These are phyloP conservation scores for Pseudomonodictys pantanalensis DNA, from an alignment of 495 filamentous ascomycete species.

Conservation along the genomic window DNA sequence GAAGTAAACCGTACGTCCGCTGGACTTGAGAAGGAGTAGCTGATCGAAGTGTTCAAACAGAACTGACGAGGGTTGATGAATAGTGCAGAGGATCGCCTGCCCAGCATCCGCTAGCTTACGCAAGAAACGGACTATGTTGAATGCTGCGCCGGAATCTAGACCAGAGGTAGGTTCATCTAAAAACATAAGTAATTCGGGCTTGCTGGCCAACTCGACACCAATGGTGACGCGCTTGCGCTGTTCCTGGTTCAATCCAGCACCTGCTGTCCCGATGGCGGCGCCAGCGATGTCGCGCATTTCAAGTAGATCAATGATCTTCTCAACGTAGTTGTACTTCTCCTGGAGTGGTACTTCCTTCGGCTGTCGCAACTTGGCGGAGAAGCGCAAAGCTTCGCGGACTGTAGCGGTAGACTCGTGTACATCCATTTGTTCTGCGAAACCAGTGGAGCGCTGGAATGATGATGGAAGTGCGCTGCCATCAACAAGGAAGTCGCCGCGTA, in stretches of 20 bases:
- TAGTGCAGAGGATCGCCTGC: constrained; percentile 71
- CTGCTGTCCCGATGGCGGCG: constrained; percentile 52
- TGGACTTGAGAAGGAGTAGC: constrained; percentile 63
- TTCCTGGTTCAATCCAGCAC: constrained; percentile 55
- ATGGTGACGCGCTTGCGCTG: constrained; percentile 66
- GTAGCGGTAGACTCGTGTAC: constrained; percentile 58
- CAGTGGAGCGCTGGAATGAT: constrained; percentile 43
- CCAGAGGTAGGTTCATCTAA: constrained; percentile 76
- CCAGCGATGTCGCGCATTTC: constrained; percentile 49
- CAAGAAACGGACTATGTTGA: constrained; percentile 62
- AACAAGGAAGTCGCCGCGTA: constrained; percentile 55
- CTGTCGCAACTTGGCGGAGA: constrained; percentile 59
- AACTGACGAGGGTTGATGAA: constrained; percentile 71
- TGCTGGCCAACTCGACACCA: constrained; percentile 65
- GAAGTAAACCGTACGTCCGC: constrained; percentile 71
- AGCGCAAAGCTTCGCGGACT: constrained; percentile 60
- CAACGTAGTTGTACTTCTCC: constrained; percentile 60
- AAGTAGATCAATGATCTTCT: constrained; percentile 57
- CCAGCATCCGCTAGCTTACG: constrained; percentile 62
- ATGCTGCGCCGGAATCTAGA: constrained; percentile 63
- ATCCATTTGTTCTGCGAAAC: constrained; percentile 62
- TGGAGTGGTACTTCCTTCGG: constrained; percentile 47
- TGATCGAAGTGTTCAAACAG: constrained; percentile 74
- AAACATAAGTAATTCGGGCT: constrained; percentile 68
- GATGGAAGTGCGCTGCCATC: constrained; percentile 46